phyloP scores from a whole-genome alignment of 805 yeast species.

The Starmerella apis region DNA sequence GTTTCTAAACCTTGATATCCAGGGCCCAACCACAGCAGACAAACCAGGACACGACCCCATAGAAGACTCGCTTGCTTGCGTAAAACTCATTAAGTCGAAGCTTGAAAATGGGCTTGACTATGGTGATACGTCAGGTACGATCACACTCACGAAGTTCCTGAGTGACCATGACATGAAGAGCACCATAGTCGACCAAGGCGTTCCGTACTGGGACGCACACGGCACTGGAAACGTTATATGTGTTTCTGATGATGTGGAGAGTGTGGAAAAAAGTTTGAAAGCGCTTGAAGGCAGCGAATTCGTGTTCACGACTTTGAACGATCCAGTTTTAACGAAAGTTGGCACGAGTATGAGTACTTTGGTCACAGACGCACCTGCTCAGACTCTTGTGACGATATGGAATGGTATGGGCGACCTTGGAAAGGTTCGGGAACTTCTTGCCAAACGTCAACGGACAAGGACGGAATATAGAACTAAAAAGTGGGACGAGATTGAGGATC shows the following conservation, averaged over 20 bases:
- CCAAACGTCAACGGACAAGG: conserved; percentile 37
- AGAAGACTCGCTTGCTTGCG: conserved; percentile 74
- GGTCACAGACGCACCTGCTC: conserved; percentile 44
- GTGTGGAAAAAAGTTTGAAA: conserved; percentile 6
- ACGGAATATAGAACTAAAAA: conserved; percentile 37
- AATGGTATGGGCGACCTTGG: conserved; percentile 55
- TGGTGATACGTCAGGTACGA: conserved; percentile 39
- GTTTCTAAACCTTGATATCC: conserved; percentile 51
- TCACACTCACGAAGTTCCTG: conserved; percentile 8
- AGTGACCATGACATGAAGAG: conserved; percentile 20
- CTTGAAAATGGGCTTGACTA: conserved; percentile 53
- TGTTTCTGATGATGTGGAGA: conserved; percentile 17
- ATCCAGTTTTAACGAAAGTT: conserved; percentile 24
- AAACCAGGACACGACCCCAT: conserved; percentile 66
- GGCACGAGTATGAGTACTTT: conserved; percentile 41
- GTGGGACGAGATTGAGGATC: conserved; percentile 37
- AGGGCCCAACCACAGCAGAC: conserved; percentile 39
- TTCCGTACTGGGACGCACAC: conserved; percentile 29
- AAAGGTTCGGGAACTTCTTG: conserved; percentile 37
- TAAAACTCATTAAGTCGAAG: conserved; percentile 64
- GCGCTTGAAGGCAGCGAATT: neutral
- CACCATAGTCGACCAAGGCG: conserved; percentile 33
- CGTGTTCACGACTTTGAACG: conserved; percentile 10
- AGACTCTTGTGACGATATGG: conserved; percentile 50
- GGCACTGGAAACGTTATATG: conserved; percentile 28